Base-by-base conservation (phyloP, 768 basidiomycete genomes). In the Clavulina sp. region DNA sequence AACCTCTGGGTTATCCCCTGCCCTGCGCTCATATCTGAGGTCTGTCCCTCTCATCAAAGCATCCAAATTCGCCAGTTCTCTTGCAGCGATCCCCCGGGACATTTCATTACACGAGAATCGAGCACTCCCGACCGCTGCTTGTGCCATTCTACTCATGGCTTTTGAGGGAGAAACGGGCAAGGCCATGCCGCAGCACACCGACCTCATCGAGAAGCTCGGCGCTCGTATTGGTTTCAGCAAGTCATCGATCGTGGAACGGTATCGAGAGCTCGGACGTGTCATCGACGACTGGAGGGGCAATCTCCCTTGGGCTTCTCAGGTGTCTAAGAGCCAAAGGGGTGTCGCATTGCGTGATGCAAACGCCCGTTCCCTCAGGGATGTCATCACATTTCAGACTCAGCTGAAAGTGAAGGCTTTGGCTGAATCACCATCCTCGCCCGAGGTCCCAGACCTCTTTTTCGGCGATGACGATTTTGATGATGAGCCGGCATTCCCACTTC, bases 241-340 rank as follows among this genome's bases (percentile, higher is more conserved):
- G 50, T 66, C 68, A 29, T 69, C 74, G 43, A 73, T 84, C 26
- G 76, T 83, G 74, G 66, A 72, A 28, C 76, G 82, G 2, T 87
- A 87, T 65, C 80, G 77, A 61, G 57, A 68, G 33, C 62, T 84
- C 28, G 77, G 78, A 59, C 76, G 81, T 58, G 64, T 73, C 51
- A 64, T 85, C 30, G 72, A 72, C 32, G 65, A 70, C 51, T 77
- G 76, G 70, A 73, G 77, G 26, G 67, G 71, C 47, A 71, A 74
- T n/a, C 69, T 87, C 2, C 81, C 82, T 3, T 88, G 84, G 85
- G 67, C 85, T 18, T 26, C 55, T 71, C 75, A 43, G 78, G 77
- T 54, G 63, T 68, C 7, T 57, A 54, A 46, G 54, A 63, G 49
- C 56, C 62, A 57, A 63, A 71, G 65, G 56, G 53, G 31, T 48